phyloP scores from a whole-genome alignment of 2,329 filamentous ascomycete genomes.

The Aspergillus udagawae region DNA sequence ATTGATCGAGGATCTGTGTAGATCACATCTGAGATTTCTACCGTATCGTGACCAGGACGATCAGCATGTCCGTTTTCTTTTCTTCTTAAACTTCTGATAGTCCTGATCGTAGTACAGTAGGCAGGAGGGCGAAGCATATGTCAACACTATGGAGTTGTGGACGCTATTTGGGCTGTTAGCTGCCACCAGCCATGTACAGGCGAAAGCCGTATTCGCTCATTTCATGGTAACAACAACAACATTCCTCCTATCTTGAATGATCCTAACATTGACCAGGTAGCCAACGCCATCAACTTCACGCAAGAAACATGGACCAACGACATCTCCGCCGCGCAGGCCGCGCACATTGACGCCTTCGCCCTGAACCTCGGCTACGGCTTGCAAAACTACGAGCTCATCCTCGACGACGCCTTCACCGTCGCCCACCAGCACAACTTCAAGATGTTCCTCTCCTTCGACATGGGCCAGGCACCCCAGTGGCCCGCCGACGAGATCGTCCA shows the following conservation, averaged over 20 bases:
- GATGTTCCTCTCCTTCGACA: slow-evolving; percentile 37
- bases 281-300: slow-evolving; percentile 22
- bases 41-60: background rate
- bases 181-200: slow-evolving; percentile 6
- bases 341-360: slow-evolving; percentile 41
- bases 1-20: background rate
- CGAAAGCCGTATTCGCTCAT: slow-evolving; percentile 30
- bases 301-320: slow-evolving; percentile 27
- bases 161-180: background rate
- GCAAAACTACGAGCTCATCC: slow-evolving; percentile 15
- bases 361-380: slow-evolving; percentile 35
- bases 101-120: background rate
- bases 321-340: slow-evolving; percentile 32
- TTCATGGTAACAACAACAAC: slow-evolving; percentile 24
- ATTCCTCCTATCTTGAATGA: too few relatives aligned
- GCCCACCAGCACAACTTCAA: slow-evolving; percentile 26
- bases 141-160: background rate
- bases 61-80: background rate
- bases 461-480: slow-evolving; percentile 20
- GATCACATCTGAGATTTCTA: background rate
- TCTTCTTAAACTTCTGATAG: background rate
- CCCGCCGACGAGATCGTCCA: background rate
- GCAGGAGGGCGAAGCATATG: background rate
- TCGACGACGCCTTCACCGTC: slow-evolving; percentile 22
- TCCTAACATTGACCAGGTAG: slow-evolving; percentile 16